Conservation (phyloP, 2,329 filamentous ascomycete species). For the Xylariaceae sp. region DNA sequence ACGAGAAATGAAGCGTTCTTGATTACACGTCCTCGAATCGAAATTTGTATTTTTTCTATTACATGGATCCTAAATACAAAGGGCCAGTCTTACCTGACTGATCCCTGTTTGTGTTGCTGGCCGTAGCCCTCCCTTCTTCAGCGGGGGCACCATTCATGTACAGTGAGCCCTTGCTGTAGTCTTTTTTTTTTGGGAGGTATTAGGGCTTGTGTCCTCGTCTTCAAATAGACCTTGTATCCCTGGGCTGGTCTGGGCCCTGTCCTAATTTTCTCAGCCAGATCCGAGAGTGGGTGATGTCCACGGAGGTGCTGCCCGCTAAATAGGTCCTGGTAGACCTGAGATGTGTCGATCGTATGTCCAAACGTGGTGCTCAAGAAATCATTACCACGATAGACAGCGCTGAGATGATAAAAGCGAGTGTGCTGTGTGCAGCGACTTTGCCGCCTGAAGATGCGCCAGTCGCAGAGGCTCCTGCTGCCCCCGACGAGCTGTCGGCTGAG, state of each 20-base stretch:
- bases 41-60: conserved; percentile 22
- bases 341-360: too few species aligned
- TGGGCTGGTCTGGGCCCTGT: too few species aligned
- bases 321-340: conserved; percentile 1
- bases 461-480: too few species aligned
- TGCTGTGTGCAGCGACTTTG: conserved; percentile 14
- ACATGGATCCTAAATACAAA: conserved; percentile 24
- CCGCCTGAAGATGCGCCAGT: conserved; percentile 16
- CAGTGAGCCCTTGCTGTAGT: too few species aligned
- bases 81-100: conserved; percentile 3
- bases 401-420: conserved; percentile 14
- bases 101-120: conserved; percentile 6
- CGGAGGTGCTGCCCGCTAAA: too few species aligned
- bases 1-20: background rate
- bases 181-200: too few species aligned
- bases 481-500: conserved; percentile 15
- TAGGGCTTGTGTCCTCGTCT: too few species aligned
- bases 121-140: conserved; percentile 4
- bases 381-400: conserved; percentile 17
- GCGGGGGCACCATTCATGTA: background rate
- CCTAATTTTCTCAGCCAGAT: too few species aligned
- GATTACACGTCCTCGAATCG: conserved; percentile 16
- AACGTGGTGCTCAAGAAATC: conserved; percentile 12
- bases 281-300: too few species aligned
- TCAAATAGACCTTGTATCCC: too few species aligned